Base-by-base conservation (phyloP, 306 rosid genomes). In the Lathyrus aphaca region DNA sequence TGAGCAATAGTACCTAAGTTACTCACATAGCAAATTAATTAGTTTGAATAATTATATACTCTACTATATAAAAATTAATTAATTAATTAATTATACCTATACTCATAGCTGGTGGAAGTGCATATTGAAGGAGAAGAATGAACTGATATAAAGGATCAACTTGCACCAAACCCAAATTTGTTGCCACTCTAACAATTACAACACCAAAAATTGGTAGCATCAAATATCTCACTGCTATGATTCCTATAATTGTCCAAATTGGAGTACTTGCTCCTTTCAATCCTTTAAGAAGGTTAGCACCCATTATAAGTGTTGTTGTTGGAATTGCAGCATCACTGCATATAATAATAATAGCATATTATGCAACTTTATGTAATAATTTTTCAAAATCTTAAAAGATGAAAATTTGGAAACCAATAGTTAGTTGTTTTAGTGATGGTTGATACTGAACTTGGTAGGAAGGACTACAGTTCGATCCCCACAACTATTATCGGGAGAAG, bases 71-170 rank as follows among this genome's bases (percentile, higher is more conserved):
- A 1, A 12, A 23, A 10, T 25, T 12, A 12, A 25, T 23, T 6
- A 18, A 46, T 51, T 50, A 13, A 12, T 56, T 81, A 6, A 32
- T 25, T 81, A 25, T 25, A 87, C 95, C 96, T 74, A 86, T 87
- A 72, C 23, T 56, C 96, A 92, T 87, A 29, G 98, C 96, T 10
- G 98, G 96, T 0, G 95, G 98, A 57, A 92, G 73, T 65, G 92
- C 85, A 80, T 79, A 92, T 66, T 87, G 96, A 67, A 92, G 86
- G 3, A 89, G 91, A 58, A 89, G 97, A 44, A 92, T 84, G 59
- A 92, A 89, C 73, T 81, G 86, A 66, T 89, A 89, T 39, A 92
- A 82, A 30, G 92, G 92, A 80, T 92, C 88, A 9, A 79, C 19
- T 43, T 71, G 85, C 72, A 87, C 89, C 64, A 83, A 72, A 62